Base-by-base conservation (phyloP, 805 yeast genomes). In the Starmerella lactis-condensi region DNA sequence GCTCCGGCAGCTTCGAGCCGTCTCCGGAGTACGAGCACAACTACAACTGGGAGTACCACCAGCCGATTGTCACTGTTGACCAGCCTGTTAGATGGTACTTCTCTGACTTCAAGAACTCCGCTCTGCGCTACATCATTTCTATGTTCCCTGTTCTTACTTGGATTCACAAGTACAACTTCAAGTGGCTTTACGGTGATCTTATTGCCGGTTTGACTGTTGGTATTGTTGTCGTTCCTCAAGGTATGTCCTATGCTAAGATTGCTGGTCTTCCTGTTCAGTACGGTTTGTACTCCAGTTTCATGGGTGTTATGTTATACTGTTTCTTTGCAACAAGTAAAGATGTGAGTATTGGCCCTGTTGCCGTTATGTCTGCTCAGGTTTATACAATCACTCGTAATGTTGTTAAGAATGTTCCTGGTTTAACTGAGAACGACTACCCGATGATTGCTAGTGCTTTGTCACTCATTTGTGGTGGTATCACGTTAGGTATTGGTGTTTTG, bases 321-420 rank as follows among this genome's bases (percentile, higher is more conserved):
- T 66, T 83, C 46, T 83, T 83, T 56, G 95, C 95, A 10, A 83
- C 95, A 10, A 76, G 92, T 16, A 83, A 83, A 54, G 95, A 83
- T 61, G 93, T 83, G 23, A 75, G 91, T 38, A 82, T 83, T 45
- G 95, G 95, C 17, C 95, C 95, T 8, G 95, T 83, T 22, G 95
- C 95, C 9, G 95, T 83, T 35, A 82, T 83, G 93, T 76, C 92
- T 11, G 53, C 70, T 41, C 83, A 81, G 51, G 81, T 78, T 22
- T 72, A 83, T 30, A 77, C 74, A 51, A 81, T 78, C 34, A 63
- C 83, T 33, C 63, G 69, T 17, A 59, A 61, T 30, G 89, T 82
- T 8, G 67, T 67, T 38, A 58, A 43, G 9, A 64, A 60, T 37
- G 60, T 63, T 39, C 62, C 69, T 1, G 33, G 28, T 3, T 50